Evolutionary conservation across 1,139 yeast species (phyloP).

Genomic region (Chernovozyma sophiae-reginae): DNA sequence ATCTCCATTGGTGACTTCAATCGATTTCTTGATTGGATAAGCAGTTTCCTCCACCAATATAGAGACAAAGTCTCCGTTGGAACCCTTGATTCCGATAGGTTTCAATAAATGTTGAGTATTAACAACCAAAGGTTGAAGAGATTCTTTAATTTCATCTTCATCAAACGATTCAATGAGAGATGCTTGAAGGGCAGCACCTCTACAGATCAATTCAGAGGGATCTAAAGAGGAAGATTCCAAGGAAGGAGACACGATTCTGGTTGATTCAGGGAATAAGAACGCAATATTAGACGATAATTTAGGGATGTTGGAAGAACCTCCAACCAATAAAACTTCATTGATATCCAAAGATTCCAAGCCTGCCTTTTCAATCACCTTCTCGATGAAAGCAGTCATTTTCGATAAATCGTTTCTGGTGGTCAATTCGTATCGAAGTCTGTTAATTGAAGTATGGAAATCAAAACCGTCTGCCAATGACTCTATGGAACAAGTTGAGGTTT

Average conservation of each 20-base stretch:
- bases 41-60: conserved; percentile 83
- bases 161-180: conserved; percentile 81
- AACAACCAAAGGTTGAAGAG: conserved; percentile 79
- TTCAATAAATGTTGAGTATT: conserved; percentile 84
- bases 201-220: conserved; percentile 86
- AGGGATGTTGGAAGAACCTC: conserved; percentile 92
- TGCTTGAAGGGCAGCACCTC: conserved; percentile 98
- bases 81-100: conserved; percentile 82
- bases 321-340: conserved; percentile 87
- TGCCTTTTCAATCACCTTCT: conserved; percentile 74
- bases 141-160: conserved; percentile 79
- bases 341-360: conserved; percentile 80
- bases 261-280: conserved; percentile 75
- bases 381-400: conserved; percentile 74
- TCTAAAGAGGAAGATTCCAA: conserved; percentile 59
- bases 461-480: conserved; percentile 93
- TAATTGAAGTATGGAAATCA: conserved; percentile 89
- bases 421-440: conserved; percentile 91
- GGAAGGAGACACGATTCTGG: conserved; percentile 68
- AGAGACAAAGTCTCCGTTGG: conserved; percentile 68
- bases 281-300: conserved; percentile 78
- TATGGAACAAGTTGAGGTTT: conserved; percentile 85
- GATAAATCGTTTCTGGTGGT: conserved; percentile 75
- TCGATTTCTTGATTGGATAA: conserved; percentile 80
- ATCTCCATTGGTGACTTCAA: conserved; percentile 60